Evolutionary conservation across 2,329 filamentous ascomycete species (phyloP).

Genomic region (Penicillium sp.): DNA sequence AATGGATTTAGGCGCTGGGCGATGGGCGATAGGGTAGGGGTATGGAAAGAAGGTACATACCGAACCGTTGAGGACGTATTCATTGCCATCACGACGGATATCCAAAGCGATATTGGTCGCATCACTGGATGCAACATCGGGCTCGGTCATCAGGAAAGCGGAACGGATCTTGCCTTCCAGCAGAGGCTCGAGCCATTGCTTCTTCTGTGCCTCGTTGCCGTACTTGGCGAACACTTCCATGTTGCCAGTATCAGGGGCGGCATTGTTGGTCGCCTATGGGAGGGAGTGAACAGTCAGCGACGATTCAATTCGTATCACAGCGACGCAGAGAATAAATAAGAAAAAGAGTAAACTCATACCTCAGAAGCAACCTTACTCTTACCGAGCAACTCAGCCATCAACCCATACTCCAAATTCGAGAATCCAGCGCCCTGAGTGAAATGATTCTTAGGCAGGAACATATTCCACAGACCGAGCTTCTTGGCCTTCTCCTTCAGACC

Average conservation of each 20-base stretch:
- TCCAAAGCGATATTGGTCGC: constrained; percentile 86
- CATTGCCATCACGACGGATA: constrained; percentile 77
- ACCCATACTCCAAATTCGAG: constrained; percentile 90
- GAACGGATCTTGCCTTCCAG: constrained; percentile 82
- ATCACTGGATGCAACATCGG: constrained; percentile 81
- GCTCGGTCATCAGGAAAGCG: constrained; percentile 92
- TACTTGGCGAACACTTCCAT: constrained; percentile 96
- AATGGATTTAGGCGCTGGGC: too few relatives aligned
- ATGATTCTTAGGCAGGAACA: constrained; percentile 93
- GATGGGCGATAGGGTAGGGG: too few relatives aligned
- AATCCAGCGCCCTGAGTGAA: constrained; percentile 94
- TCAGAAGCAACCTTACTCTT: constrained; percentile 79
- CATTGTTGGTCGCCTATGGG: constrained; percentile 76
- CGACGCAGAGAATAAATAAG: constrained; percentile 9
- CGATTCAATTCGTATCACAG: neutral
- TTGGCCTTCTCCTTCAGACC: constrained; percentile 81
- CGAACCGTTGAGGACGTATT: constrained; percentile 86
- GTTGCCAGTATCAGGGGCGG: constrained; percentile 88
- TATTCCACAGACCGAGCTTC: constrained; percentile 89
- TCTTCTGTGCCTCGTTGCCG: constrained; percentile 79
- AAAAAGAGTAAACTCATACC: constrained; percentile 30
- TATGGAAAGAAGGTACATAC: constrained; percentile 46
- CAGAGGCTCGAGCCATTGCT: constrained; percentile 74
- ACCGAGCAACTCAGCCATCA: constrained; percentile 95
- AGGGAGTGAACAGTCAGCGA: neutral